phyloP scores from a whole-genome alignment of 2,329 filamentous ascomycete genomes.

The Scortechinia acanthostroma region DNA sequence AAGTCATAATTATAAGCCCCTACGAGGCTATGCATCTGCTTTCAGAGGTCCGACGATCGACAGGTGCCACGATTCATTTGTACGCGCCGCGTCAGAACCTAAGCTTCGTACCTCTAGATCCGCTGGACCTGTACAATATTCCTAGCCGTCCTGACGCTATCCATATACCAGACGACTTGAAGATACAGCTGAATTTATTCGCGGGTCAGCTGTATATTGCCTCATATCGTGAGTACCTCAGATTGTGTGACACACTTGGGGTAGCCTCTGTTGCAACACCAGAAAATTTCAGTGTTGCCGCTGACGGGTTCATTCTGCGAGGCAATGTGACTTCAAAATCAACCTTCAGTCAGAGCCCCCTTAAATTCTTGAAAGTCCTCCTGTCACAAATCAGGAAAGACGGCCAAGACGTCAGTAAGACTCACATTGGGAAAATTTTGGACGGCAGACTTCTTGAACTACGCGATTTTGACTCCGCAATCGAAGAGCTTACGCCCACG shows the following conservation, averaged over 20 bases:
- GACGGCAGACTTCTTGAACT: conserved; percentile 14
- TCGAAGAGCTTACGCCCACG: too few species aligned
- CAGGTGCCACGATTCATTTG: conserved; percentile 32
- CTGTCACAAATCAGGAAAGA: conserved; percentile 24
- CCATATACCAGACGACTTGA: conserved; percentile 14
- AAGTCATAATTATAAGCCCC: conserved; percentile 49
- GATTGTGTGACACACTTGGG: conserved; percentile 41
- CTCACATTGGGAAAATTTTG: conserved; percentile 29
- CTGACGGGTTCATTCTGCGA: conserved; percentile 24
- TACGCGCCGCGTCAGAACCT: conserved; percentile 37
- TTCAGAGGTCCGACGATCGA: conserved; percentile 20
- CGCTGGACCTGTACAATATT: conserved; percentile 32
- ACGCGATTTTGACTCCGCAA: too few species aligned
- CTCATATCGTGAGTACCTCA: conserved; percentile 41
- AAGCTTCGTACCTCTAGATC: conserved; percentile 28
- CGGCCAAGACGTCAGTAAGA: conserved; percentile 26
- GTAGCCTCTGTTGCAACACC: conserved; percentile 26
- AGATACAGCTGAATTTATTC: conserved; percentile 54
- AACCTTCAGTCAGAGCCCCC: conserved; percentile 15
- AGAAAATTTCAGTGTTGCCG: conserved; percentile 18
- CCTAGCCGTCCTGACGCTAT: conserved; percentile 10
- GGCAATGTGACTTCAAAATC: not conserved
- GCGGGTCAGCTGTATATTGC: conserved; percentile 60
- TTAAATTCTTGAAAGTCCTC: conserved; percentile 25
- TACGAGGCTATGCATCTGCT: conserved; percentile 49